Evolutionary conservation across 805 yeast genomes (phyloP).

Genomic region (Peterozyma xylosa): DNA sequence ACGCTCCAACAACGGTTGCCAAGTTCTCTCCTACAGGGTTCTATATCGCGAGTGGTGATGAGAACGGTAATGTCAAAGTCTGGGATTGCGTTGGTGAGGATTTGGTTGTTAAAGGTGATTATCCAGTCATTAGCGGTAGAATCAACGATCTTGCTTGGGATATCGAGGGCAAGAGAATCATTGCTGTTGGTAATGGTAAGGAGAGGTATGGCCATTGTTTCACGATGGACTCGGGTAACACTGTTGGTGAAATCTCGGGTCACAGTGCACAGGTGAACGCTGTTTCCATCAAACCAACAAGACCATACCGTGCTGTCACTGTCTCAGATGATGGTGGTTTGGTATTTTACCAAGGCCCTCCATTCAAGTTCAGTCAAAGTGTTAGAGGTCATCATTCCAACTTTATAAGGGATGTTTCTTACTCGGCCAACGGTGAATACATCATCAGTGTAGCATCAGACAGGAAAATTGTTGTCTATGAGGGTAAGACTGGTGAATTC

Average conservation of each 20-base stretch:
- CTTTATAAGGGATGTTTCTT: constrained; percentile 73
- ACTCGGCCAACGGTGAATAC: constrained; percentile 71
- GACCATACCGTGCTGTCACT: constrained; percentile 92
- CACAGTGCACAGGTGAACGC: constrained; percentile 81
- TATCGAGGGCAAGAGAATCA: constrained; percentile 73
- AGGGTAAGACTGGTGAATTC: constrained; percentile 81
- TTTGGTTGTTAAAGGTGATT: constrained; percentile 68
- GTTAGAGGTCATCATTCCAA: constrained; percentile 70
- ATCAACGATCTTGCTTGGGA: constrained; percentile 89
- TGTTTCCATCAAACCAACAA: constrained; percentile 71
- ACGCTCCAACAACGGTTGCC: constrained; percentile 69
- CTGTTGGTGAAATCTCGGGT: constrained; percentile 95
- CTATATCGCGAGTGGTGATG: constrained; percentile 90
- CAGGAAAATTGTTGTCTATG: constrained; percentile 67
- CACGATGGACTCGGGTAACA: constrained; percentile 90
- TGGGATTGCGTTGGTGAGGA: constrained; percentile 68
- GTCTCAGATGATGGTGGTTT: constrained; percentile 84
- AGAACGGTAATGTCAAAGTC: constrained; percentile 77
- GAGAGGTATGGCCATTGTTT: constrained; percentile 90
- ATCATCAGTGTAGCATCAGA: constrained; percentile 84
- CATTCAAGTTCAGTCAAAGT: constrained; percentile 76
- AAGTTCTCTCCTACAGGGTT: constrained; percentile 84
- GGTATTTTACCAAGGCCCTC: constrained; percentile 87
- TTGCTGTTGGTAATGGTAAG: constrained; percentile 93
- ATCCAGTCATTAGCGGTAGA: constrained; percentile 65